Evolutionary conservation across 345 rosid species (phyloP).

Genomic region (Salix exigua): DNA sequence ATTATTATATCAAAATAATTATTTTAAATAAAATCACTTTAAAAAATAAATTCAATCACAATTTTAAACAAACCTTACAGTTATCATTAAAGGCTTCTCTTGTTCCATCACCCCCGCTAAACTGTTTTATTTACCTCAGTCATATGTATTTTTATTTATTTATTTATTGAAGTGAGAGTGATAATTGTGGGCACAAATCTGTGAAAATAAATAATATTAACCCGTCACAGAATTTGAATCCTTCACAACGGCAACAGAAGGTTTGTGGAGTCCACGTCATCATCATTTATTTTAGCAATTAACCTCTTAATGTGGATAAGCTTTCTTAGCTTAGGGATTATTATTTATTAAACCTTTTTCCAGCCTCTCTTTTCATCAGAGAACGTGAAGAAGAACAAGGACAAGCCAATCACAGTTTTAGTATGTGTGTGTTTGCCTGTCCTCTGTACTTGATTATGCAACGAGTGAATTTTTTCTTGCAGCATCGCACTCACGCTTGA

Average conservation of each 20-base stretch:
- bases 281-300: constrained; percentile 7
- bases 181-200: neutral
- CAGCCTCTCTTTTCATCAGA: constrained; percentile 1
- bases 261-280: constrained; percentile 31
- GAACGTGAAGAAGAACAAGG: constrained; percentile 14
- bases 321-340: constrained; percentile 21
- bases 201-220: neutral
- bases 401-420: constrained; percentile 48
- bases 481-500: constrained; percentile 40
- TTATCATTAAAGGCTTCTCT: too few species aligned
- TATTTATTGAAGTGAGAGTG: neutral
- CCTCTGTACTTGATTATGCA: constrained; percentile 34
- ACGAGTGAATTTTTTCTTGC: constrained; percentile 27
- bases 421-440: constrained; percentile 52
- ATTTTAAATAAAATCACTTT: rapidly evolving
- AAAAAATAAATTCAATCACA: rapidly evolving
- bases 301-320: constrained; percentile 32
- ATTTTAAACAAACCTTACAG: too few species aligned
- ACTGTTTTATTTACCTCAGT: neutral
- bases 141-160: neutral
- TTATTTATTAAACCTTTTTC: constrained; percentile 4
- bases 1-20: too few species aligned
- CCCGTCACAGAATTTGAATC: neutral
- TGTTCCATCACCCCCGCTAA: neutral
- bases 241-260: neutral